Evolutionary conservation across 177 flowering plant genomes (phyloP), one percentile per base, ranked within the genome.

Genomic region (Vitis hybrid): DNA sequence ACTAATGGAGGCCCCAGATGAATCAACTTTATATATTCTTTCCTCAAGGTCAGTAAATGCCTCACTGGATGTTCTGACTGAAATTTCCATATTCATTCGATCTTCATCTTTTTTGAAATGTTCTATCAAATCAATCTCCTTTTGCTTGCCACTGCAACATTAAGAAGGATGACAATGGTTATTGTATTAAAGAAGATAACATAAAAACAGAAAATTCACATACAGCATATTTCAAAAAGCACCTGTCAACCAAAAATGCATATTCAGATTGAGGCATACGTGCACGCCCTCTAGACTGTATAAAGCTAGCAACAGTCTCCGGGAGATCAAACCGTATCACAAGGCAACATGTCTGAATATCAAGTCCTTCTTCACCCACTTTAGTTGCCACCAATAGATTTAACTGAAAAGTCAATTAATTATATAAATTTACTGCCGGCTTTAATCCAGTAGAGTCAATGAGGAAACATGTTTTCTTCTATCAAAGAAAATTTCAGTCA

Each of bases 331-430:
- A 96, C 13, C 99, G 85, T 77, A 96, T 82, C 1, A 96, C 97
- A 72, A 96, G 95, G 78, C 95, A 90, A 76, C 99, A 94, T 44
- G 99, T 94, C 82, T 94, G 98, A 64, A 96, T 94, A 81, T 96
- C 99, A 77, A 96, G 97, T 59, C 98, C 99, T 80, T 95, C 99
- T 82, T 95, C 99, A 65, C 97, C 98, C 31, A 96, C 98, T 79
- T 91, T 96, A 58, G 99, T 96, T 58, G 99, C 98, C 80, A 96
- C 84, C 80, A 96, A 77, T 62, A 96, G 84, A 89, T 96, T 96
- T 63, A 92, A 72, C 99, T 96, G 90, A 62, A 65, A 79, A 66
- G 75, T 64, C 50, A 72, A 81, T 17, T 52, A 70, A 11, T 7
- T 3, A 19, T 1, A 11, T 17, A 24, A 24, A 24, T 24, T 24